phyloP scores from a whole-genome alignment of 345 rosid species.

The Lepidium aucheri region DNA sequence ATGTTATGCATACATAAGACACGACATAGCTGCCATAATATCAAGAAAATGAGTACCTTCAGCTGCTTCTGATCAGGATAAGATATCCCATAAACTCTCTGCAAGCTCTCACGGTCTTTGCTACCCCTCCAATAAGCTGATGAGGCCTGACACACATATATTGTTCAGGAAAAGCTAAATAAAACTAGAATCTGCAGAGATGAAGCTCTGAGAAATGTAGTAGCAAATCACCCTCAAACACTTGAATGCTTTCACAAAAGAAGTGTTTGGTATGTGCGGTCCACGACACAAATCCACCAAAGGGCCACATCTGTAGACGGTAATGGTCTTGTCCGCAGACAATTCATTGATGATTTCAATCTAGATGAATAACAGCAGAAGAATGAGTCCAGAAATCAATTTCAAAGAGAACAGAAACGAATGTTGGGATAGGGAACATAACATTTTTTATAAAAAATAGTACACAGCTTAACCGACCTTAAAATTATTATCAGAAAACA shows the following conservation, averaged over 20 bases:
- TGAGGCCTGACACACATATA: constrained; percentile 61
- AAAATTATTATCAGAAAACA: constrained; percentile 84
- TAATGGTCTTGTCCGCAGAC: constrained; percentile 84
- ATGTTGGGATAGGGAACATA: background rate
- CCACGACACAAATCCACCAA: constrained; percentile 97
- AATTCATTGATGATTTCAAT: constrained; percentile 83
- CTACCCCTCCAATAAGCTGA: constrained; percentile 96
- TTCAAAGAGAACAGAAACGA: background rate
- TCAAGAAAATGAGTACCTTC: constrained; percentile 41
- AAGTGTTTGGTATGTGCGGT: constrained; percentile 97
- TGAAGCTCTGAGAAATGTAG: background rate
- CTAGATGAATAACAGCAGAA: constrained; percentile 35
- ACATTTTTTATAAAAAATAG: background rate
- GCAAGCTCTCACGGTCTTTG: constrained; percentile 88
- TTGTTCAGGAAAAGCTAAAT: constrained; percentile 2
- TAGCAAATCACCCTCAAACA: constrained; percentile 65
- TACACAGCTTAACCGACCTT: constrained; percentile 45
- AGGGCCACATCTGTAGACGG: constrained; percentile 96
- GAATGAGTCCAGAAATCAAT: constrained; percentile 3
- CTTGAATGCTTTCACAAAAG: constrained; percentile 88
- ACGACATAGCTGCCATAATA: background rate
- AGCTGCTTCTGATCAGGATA: constrained; percentile 84
- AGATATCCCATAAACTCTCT: constrained; percentile 98
- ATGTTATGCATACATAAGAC: too few relatives aligned
- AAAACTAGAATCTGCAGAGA: constrained; percentile 12